Base-by-base conservation (phyloP, 768 basidiomycete genomes). In the Crepidotus variabilis region DNA sequence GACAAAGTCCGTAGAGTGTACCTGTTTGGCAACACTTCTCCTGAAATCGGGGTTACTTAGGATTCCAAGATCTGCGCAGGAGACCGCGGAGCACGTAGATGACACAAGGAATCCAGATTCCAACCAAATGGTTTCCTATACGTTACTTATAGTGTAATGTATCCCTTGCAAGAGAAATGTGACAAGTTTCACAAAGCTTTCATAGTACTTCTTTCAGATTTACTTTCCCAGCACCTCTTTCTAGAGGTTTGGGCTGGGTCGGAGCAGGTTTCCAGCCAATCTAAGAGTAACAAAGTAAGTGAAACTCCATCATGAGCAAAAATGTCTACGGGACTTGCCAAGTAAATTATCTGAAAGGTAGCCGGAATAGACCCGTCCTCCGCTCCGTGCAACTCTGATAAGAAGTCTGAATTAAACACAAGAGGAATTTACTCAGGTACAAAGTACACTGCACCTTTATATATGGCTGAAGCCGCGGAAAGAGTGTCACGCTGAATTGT, bases 291-390 rank as follows among this genome's bases (percentile, higher is more conserved):
- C 5, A 11, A 43, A 14, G 52, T 54, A 21, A 48, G 45, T 33
- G 33, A 55, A 54, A 53, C 14, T 21, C n/a, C 39, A 47, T 28
- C 23, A 5, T 34, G 16, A 35, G 23, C 21, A 43, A 23, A 23
- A 28, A 33, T 23, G 51, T 35, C 47, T 32, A 13, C 11, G 47
- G 24, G 10, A 71, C 80, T 59, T 60, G 92, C 96, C 82, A 98
- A 87, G 69, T 91, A 97, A 55, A 98, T 93, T 48, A 98, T 78
- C 67, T 98, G 93, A 71, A 98, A 99, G 6, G 97, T 99, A 14
- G 97, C 97, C 2, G 95, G 91, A 34, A 98, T 78, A 11, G 81
- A 79, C 14, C 92, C 92, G 65, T 94, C 90, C 64, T 87, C 84
- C 56, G 86, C 78, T 8, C 90, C 93, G 68, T 98, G 88, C 52